Conservation (phyloP, 2,329 filamentous ascomycete species). For the Neofusicoccum kwambonambiense region DNA sequence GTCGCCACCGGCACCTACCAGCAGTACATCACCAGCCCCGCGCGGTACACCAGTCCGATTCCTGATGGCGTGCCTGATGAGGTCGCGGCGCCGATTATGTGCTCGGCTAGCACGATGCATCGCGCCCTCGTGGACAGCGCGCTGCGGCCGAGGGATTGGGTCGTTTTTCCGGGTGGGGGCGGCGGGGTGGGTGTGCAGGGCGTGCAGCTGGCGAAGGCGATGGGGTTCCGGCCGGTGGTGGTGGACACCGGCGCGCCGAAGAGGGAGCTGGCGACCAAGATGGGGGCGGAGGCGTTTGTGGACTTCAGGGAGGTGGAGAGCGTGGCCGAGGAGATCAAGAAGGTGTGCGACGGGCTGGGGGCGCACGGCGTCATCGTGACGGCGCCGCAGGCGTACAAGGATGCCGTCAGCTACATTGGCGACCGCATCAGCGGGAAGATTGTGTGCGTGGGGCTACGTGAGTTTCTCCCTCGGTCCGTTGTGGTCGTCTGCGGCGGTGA, state of each 20-base stretch:
- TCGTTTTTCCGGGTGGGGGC: slow-evolving; percentile 55
- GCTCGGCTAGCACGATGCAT: slow-evolving; percentile 55
- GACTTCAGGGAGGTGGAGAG: slow-evolving; percentile 34
- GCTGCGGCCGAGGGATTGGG: slow-evolving; percentile 54
- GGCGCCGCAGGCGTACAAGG: slow-evolving; percentile 41
- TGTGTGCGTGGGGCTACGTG: slow-evolving; percentile 51
- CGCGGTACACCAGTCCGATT: slow-evolving; percentile 48
- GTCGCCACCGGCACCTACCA: slow-evolving; percentile 49
- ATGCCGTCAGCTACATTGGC: slow-evolving; percentile 46
- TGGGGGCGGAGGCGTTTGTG: slow-evolving; percentile 9
- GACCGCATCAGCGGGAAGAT: slow-evolving; percentile 44
- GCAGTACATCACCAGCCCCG: slow-evolving; percentile 59
- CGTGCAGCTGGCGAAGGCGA: slow-evolving; percentile 46
- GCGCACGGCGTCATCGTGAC: slow-evolving; percentile 42
- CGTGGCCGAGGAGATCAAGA: slow-evolving; percentile 32
- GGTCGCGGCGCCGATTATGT: slow-evolving; percentile 38
- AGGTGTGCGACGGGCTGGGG: slow-evolving; percentile 29
- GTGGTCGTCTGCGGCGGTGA: too few relatives aligned
- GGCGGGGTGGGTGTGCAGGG: slow-evolving; percentile 60
- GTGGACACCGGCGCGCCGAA: slow-evolving; percentile 38
- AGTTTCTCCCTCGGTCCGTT: not conserved
- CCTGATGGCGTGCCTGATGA: slow-evolving; percentile 26
- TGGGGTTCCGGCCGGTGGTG: slow-evolving; percentile 58
- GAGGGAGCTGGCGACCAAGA: not conserved
- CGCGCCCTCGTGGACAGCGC: slow-evolving; percentile 54